Evolutionary conservation across 352 stramenopile genomes (phyloP), one percentile per base, ranked within the genome.

Genomic region (Phytophthora ohioensis): DNA sequence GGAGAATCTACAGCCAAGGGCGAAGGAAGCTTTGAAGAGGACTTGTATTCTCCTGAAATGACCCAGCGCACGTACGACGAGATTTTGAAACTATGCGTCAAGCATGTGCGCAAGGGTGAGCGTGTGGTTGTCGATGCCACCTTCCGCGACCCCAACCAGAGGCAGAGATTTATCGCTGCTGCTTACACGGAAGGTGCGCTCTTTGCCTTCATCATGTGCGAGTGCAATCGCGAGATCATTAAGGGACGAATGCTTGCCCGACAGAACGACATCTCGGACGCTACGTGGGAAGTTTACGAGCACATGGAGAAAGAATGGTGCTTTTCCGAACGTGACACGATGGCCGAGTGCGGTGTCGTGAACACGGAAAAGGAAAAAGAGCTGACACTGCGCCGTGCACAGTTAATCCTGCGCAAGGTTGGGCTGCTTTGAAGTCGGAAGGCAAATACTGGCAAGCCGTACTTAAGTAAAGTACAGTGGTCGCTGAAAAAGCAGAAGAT

Each of bases 321-420:
- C 41, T 70, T 85, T 31, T 65, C 76, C 5, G 81, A 88, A 21
- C 53, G 62, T 2, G 38, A 69, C 2, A 60, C 49, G 27, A 80
- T 84, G 71, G 31, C 60, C 10, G 85, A 91, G 62, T 85, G 71
- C 56, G 66, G 78, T 10, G 59, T 83, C 3, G 71, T 91, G 27
- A 91, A 89, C 71, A 92, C 85, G 31, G 84, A 92, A 52, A 93
- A 91, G 66, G 80, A 90, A 58, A 79, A 84, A 53, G 81, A 93
- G 70, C 72, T 91, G 34, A 89, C 81, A 34, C 63, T 90, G 58
- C 76, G 75, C 15, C 76, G 80, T 8, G 76, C 81, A 3, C 81
- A 91, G 54, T 60, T 76, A 27, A 88, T 91, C 55, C 60, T 93
- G 49, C 83, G 83, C 55, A 87, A 88, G 61, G 39, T 90, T 13